Conservation (phyloP, 1,284 basidiomycete genomes). For the Athelia psychrophila region DNA sequence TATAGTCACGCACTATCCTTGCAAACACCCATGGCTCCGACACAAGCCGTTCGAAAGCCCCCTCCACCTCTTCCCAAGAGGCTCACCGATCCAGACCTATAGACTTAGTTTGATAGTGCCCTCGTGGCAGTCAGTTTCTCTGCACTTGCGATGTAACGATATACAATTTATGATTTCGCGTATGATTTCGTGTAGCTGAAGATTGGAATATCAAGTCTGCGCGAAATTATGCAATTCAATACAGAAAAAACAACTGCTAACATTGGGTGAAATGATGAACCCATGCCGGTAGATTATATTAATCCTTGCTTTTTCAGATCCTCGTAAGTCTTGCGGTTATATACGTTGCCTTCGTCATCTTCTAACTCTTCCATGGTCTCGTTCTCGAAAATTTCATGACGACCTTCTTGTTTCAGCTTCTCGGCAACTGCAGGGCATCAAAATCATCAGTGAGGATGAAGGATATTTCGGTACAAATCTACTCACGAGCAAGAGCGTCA, state of each 20-base stretch:
- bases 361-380: slow-evolving; percentile 97
- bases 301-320: slow-evolving; percentile 91
- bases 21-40: slow-evolving; percentile 54
- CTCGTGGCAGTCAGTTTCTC: too few species aligned
- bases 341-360: slow-evolving; percentile 96
- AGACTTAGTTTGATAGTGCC: too few species aligned
- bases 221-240: slow-evolving; percentile 12
- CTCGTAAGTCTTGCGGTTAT: slow-evolving; percentile 88
- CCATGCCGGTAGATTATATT: too few species aligned
- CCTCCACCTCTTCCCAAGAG: slow-evolving; percentile 33
- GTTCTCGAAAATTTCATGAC: slow-evolving; percentile 86
- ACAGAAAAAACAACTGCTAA: slow-evolving; percentile 11
- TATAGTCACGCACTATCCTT: slow-evolving; percentile 67
- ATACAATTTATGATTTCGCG: too few species aligned
- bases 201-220: too few species aligned
- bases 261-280: too few species aligned
- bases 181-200: neutral
- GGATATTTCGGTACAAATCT: neutral
- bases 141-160: too few species aligned
- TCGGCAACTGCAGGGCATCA: slow-evolving; percentile 75
- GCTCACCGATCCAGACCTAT: neutral
- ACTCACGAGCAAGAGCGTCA: slow-evolving; percentile 88
- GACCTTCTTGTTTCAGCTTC: slow-evolving; percentile 91
- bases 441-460: neutral
- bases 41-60: slow-evolving; percentile 33